Percentiles rank a stretch among this genome's conserved stretches.
phyloP scores from a whole-genome alignment of 306 rosid species.

The Delonix regia region DNA sequence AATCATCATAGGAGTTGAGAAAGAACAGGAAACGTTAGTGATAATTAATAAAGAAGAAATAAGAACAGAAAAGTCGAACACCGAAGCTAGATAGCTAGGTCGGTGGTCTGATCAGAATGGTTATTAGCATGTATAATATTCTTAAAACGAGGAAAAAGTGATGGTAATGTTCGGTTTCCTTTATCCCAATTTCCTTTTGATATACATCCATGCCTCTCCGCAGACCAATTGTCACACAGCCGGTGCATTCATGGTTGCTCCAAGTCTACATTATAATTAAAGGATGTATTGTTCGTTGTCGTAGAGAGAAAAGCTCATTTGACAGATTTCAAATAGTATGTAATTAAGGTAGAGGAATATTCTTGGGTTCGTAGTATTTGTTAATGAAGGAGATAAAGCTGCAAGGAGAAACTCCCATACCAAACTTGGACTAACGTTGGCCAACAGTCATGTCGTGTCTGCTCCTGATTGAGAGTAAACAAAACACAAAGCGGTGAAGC shows the following conservation, averaged over 20 bases:
- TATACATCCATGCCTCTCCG: not conserved
- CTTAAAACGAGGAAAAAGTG: not conserved
- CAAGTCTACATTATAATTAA: not conserved
- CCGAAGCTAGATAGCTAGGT: not conserved
- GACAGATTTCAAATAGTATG: not conserved
- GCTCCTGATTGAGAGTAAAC: not conserved
- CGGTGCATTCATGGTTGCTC: not conserved
- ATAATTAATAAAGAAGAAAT: conserved; percentile 7
- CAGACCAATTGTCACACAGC: not conserved
- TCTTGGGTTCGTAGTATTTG: not conserved
- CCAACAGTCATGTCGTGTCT: not conserved
- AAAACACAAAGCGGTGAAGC: not conserved
- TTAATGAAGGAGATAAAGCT: not conserved
- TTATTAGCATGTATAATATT: not conserved
- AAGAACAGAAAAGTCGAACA: conserved; percentile 1
- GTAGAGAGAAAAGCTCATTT: not conserved
- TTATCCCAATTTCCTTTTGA: not conserved
- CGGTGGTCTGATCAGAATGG: not conserved
- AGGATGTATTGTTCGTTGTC: not conserved
- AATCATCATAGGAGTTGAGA: conserved; percentile 38
- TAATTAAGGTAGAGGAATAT: not conserved
- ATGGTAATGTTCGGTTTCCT: not conserved
- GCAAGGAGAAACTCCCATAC: not conserved
- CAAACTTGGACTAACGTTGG: not conserved
- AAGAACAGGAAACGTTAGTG: conserved; percentile 30